Evolutionary conservation across 495 filamentous ascomycete species (phyloP), one percentile per base, ranked within the genome.

Genomic region (Filosporella fistucella): DNA sequence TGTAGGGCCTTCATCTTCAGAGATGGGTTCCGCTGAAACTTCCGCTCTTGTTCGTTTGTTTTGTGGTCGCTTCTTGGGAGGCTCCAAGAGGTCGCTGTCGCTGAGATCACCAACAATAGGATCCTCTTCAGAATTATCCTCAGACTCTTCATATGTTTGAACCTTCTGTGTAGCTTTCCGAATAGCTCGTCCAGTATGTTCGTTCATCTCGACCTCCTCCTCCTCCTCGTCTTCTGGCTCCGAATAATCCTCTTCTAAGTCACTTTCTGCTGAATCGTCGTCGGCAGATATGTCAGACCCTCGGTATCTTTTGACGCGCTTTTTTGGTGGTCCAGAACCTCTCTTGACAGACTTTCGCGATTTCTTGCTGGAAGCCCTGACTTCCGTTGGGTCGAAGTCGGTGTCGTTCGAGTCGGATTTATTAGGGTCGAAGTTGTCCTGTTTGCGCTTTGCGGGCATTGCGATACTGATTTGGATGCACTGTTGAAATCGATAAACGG

Each of bases 381-480:
- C 60, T 28, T 68, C 68, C 11, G 69, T 58, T 23, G 71, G 73
- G 35, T 77, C 74, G 63, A 87, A 95, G 61, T 88, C 88, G 35
- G 84, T 82, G 53, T 95, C 89, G 35, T 89, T 80, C 0, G 88
- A 79, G 57, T 95, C 89, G 35, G 89, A 93, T 59, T 86, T 86
- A 68, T 81, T 89, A 18, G 82, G 83, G 63, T 88, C 88, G 55
- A 91, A 77, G 52, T 77, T 78, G 45, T 88, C 83, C 50, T 84
- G 63, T 65, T 83, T 85, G 49, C 89, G 78, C 66, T 93, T 93
- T 18, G 29, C 24, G 37, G 51, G 51, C 55, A 58, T 58, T 42
- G 37, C 55, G 45, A 47, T 22, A 17, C 32, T 17, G 26, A 10
- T 16, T 26, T 16, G 18, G 11, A 26, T 20, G 29, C 41, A 43